Conservation (phyloP, 176 grass and related monocot species). For the Puya raimondii region DNA sequence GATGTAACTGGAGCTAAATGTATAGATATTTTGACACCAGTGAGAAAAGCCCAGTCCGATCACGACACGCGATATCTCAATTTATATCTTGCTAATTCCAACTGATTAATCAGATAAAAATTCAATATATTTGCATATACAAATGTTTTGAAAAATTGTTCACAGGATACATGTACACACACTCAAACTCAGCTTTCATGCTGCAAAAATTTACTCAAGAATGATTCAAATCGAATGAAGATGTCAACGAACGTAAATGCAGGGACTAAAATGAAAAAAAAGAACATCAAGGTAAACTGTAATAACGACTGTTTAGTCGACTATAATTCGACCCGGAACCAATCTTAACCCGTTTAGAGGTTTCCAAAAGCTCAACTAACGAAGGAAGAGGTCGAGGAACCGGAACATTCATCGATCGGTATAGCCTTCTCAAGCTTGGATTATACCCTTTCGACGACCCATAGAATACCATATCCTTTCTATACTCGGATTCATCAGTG, state of each 20-base stretch:
- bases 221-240: background rate
- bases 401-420: constrained; percentile 78
- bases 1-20: too few species aligned
- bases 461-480: constrained; percentile 16
- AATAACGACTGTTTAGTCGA: constrained; percentile 28
- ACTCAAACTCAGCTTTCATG: background rate
- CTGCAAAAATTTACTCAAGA: background rate
- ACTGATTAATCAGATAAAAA: too few species aligned
- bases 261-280: background rate
- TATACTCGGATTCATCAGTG: constrained; percentile 7
- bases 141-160: too few species aligned
- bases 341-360: constrained; percentile 55
- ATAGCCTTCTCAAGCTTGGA: constrained; percentile 70
- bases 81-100: too few species aligned
- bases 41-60: too few species aligned
- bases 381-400: constrained; percentile 69
- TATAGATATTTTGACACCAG: too few species aligned
- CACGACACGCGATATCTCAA: too few species aligned
- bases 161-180: background rate
- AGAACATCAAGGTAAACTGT: constrained; percentile 28
- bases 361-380: constrained; percentile 46
- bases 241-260: background rate
- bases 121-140: too few species aligned
- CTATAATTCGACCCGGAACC: constrained; percentile 20
- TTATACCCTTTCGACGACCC: constrained; percentile 57